These are phyloP conservation scores for Cladosporium sp. DNA, from an alignment of 2,329 filamentous ascomycete genomes.

Conservation along the genomic window DNA sequence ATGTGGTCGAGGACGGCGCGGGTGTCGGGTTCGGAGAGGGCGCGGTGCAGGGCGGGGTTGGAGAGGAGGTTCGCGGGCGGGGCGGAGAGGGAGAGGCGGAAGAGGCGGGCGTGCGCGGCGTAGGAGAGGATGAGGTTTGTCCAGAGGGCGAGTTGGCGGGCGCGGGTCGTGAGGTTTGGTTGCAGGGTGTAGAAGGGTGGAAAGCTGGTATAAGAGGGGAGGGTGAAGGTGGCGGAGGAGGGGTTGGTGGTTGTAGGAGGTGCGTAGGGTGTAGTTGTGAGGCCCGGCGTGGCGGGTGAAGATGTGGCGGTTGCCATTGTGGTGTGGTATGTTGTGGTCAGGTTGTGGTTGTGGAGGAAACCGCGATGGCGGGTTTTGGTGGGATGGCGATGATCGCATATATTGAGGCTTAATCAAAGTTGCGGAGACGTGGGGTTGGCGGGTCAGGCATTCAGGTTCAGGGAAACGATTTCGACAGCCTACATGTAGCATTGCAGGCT, in stretches of 20 bases:
- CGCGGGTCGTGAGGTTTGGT: constrained; percentile 64
- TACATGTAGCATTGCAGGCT: no score
- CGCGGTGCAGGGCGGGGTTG: constrained; percentile 39
- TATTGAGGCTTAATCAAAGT: background rate
- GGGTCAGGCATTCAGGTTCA: no score
- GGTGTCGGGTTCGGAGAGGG: constrained; percentile 48
- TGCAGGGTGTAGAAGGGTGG: constrained; percentile 83
- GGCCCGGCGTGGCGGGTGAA: background rate
- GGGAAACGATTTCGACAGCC: no score
- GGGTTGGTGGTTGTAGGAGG: constrained; percentile 6
- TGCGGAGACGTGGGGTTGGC: constrained; percentile 4
- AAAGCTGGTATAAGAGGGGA: constrained; percentile 58
- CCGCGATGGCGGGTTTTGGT: constrained; percentile 1
- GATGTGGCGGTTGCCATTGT: constrained; percentile 12
- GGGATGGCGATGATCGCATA: constrained; percentile 7
- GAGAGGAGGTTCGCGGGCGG: constrained; percentile 46
- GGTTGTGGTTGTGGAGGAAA: constrained; percentile 1
- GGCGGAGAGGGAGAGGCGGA: constrained; percentile 62
- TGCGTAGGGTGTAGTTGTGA: background rate
- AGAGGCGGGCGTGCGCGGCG: constrained; percentile 71
- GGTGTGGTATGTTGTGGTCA: background rate
- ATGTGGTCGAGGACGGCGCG: constrained; percentile 52
- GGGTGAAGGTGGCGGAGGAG: constrained; percentile 29
- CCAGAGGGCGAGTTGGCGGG: constrained; percentile 79
- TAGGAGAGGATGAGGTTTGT: constrained; percentile 76